phyloP scores from a whole-genome alignment of 2,329 filamentous ascomycete species.

The Clarireedia sp. region DNA sequence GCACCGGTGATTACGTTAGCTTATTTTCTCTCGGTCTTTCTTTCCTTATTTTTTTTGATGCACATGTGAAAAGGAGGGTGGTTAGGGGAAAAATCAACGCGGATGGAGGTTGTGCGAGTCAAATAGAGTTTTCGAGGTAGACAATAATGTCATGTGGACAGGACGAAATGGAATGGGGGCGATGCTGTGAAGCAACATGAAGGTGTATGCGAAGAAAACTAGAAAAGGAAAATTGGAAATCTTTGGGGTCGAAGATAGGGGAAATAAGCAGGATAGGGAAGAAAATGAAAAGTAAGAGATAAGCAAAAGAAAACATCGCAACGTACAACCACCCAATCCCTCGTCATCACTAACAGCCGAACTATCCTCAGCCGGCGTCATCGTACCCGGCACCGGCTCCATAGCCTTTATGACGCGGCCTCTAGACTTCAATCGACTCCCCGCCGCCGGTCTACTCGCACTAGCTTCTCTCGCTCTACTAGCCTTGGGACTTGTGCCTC shows the following conservation, averaged over 20 bases:
- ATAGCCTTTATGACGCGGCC: conserved; percentile 63
- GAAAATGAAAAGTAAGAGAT: background rate
- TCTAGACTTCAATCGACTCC: conserved; percentile 56
- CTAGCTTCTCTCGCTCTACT: conserved; percentile 54
- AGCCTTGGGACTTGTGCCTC: conserved; percentile 41
- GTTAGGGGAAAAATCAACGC: too few species aligned
- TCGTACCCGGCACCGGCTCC: conserved; percentile 40
- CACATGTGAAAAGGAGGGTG: background rate
- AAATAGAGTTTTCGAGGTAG: background rate
- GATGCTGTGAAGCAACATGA: too few species aligned
- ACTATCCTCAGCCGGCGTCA: conserved; percentile 61
- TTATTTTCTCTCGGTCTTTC: background rate
- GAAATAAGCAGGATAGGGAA: conserved; percentile 7
- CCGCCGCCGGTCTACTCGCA: conserved; percentile 21
- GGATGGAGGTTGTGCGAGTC: background rate
- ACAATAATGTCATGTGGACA: background rate
- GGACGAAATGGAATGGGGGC: background rate
- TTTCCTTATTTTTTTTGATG: background rate
- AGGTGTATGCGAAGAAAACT: conserved; percentile 10
- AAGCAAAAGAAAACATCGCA: conserved; percentile 6
- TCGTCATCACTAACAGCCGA: conserved; percentile 72
- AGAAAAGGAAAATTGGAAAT: background rate
- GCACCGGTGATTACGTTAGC: conserved; percentile 1
- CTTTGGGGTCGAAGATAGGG: background rate
- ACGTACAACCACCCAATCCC: conserved; percentile 87